Base-by-base conservation (phyloP, 2,329 filamentous ascomycete species). In the Talaromyces atroroseus region DNA sequence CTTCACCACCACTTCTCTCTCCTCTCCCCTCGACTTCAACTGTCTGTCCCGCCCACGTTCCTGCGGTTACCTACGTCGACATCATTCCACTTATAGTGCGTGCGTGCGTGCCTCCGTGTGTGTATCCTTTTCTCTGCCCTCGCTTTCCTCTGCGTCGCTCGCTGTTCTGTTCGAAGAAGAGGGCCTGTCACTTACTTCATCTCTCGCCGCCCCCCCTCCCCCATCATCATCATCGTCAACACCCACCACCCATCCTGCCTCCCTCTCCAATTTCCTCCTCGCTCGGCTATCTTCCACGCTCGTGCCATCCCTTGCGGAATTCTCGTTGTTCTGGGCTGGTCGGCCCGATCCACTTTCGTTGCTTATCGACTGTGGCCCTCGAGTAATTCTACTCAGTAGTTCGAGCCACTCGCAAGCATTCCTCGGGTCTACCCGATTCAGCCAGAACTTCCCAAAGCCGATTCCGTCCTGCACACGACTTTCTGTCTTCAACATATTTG, bases 171-270 rank as follows among this genome's bases (percentile, higher is more conserved):
- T 54, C 23, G 44, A 46, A 48, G 26, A n/a, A n/a, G 26, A 5
- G 24, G 24, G 34, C 50, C 40, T 57, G 24, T 49, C 52, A 58
- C 49, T 52, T 54, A 53, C 57, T 56, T 56, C 55, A 51, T 56
- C 59, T 57, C 54, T 58, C 54, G 60, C 54, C 34, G 52, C 55
- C 54, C 57, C 58, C 61, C 60, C 54, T 56, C 58, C 61, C 60
- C 52, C 53, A 50, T 58, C 58, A 29, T 29, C 26, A 16, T 16
- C 32, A 36, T 36, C 32, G 14, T 29, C 26, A 36, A 16, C 40
- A 44, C 18, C 38, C n/a, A 38, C 34, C 36, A n/a, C 16, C 21
- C 16, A 16, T 16, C n/a, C 32, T 23, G 34, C 48, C 48, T 34
- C 48, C n/a, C 40, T 16, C 18, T 36, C 24, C 51, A 20, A 11